Evolutionary conservation across 176 grass and related monocot genomes (phyloP).

Genomic region (Triticum turgidum): DNA sequence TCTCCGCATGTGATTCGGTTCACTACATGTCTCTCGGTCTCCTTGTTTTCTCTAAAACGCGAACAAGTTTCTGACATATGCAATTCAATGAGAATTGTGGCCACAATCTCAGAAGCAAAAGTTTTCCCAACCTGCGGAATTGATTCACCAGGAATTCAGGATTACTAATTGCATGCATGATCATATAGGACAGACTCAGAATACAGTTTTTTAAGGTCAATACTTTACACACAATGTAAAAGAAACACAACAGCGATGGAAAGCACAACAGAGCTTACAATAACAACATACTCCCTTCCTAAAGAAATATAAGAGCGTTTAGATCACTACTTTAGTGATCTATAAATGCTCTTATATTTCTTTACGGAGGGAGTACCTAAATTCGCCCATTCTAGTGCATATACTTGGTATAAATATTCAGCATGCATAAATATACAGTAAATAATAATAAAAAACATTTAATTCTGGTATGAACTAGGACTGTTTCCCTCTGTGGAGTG

Average conservation of each 20-base stretch:
- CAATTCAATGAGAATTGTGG: slow-evolving; percentile 4
- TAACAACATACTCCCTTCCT: neutral
- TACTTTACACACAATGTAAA: too few relatives aligned
- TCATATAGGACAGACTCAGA: neutral
- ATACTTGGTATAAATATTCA: neutral
- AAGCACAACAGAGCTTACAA: neutral
- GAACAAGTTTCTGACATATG: slow-evolving; percentile 5
- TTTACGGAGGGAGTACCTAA: neutral
- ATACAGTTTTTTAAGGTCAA: neutral
- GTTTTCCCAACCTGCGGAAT: neutral
- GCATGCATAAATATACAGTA: neutral
- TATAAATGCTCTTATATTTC: too few relatives aligned
- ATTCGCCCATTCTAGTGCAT: neutral
- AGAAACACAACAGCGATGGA: too few relatives aligned
- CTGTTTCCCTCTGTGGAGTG: neutral
- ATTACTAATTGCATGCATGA: neutral
- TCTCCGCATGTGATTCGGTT: neutral
- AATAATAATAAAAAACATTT: neutral
- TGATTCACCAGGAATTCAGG: neutral
- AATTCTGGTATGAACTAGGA: neutral
- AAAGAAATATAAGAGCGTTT: too few relatives aligned
- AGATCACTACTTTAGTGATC: too few relatives aligned
- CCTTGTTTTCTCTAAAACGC: neutral
- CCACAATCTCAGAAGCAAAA: neutral
- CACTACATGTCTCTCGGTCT: neutral